These are phyloP conservation scores for Arthrobotrys sinensis DNA, from an alignment of 2,329 filamentous ascomycete genomes.

Conservation along the genomic window DNA sequence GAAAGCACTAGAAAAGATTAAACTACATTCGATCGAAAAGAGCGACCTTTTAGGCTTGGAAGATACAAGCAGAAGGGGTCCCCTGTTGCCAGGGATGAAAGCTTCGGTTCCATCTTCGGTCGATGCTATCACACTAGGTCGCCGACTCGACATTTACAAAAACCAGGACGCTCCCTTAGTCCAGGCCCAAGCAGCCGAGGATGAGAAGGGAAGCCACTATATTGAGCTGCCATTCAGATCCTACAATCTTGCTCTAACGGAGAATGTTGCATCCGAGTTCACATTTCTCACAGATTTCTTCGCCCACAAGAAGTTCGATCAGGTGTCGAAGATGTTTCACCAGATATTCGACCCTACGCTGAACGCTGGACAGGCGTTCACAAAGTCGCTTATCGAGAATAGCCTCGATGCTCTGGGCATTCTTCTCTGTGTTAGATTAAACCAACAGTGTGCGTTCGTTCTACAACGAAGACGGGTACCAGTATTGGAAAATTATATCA, in stretches of 20 bases:
- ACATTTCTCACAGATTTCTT: conserved; percentile 94
- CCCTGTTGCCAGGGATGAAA: conserved; percentile 55
- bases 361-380: conserved; percentile 82
- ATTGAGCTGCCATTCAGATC: conserved; percentile 92
- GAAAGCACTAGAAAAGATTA: conserved; percentile 85
- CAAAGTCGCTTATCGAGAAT: conserved; percentile 81
- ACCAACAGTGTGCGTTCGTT: conserved; percentile 94
- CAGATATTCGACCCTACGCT: conserved; percentile 94
- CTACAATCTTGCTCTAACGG: conserved; percentile 92
- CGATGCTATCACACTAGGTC: conserved; percentile 90
- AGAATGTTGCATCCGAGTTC: conserved; percentile 95
- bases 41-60: conserved; percentile 87
- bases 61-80: conserved; percentile 76
- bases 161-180: conserved; percentile 81
- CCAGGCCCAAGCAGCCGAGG: conserved; percentile 90
- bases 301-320: conserved; percentile 80
- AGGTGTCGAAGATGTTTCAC: conserved; percentile 85
- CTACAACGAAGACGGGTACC: conserved; percentile 92
- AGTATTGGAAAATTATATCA: conserved; percentile 90
- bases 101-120: conserved; percentile 51
- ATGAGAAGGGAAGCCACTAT: conserved; percentile 87
- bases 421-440: conserved; percentile 90
- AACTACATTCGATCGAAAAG: conserved; percentile 85
- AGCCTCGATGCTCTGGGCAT: conserved; percentile 89
- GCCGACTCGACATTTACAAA: conserved; percentile 85